phyloP scores from a whole-genome alignment of 345 rosid species.

The Citrus hindsii region DNA sequence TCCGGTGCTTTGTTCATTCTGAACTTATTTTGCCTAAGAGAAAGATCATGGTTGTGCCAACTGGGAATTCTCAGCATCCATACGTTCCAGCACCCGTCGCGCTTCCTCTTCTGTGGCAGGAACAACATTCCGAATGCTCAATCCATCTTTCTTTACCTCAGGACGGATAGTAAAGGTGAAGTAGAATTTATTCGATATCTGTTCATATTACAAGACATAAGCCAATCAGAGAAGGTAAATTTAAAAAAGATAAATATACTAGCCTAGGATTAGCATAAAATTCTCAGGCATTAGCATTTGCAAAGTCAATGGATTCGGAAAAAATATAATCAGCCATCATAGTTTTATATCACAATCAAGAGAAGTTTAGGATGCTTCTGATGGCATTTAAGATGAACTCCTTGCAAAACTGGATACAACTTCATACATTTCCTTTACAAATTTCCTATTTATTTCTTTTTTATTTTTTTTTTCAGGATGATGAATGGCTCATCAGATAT shows the following conservation, averaged over 20 bases:
- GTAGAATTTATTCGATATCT: conserved; percentile 89
- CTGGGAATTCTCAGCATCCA: conserved; percentile 62
- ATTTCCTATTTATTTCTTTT: neutral
- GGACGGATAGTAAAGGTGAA: conserved; percentile 75
- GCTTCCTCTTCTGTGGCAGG: conserved; percentile 93
- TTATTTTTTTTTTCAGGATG: neutral
- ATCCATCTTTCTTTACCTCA: conserved; percentile 65
- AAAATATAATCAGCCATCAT: neutral
- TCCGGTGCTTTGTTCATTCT: neutral
- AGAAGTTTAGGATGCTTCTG: neutral
- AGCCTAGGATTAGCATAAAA: neutral
- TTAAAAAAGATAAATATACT: neutral
- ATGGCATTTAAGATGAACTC: neutral
- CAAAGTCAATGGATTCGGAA: neutral
- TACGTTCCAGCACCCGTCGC: conserved; percentile 66
- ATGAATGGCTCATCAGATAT: neutral
- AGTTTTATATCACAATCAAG: neutral
- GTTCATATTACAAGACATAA: conserved; percentile 17
- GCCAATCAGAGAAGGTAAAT: too few relatives aligned
- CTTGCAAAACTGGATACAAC: neutral
- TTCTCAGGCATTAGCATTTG: neutral
- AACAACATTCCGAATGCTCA: conserved; percentile 75
- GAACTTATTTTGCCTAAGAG: neutral
- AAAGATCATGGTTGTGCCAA: conserved; percentile 8
- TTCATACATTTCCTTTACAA: neutral